Conservation (phyloP, 495 filamentous ascomycete species). For the Patellaria atrata region DNA sequence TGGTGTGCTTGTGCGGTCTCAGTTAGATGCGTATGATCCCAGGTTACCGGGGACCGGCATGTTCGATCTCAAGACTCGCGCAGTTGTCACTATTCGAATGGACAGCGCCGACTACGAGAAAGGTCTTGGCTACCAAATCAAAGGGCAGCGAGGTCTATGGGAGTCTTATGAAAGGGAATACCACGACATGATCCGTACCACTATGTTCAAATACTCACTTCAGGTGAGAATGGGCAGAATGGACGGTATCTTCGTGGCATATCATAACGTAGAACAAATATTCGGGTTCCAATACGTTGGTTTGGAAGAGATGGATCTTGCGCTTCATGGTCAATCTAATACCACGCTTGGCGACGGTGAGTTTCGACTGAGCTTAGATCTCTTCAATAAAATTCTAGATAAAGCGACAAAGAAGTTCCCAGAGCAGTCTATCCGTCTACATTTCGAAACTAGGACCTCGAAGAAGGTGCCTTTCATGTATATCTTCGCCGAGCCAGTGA, state of each 20-base stretch:
- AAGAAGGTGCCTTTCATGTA: slow-evolving; percentile 62
- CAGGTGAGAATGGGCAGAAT: slow-evolving; percentile 94
- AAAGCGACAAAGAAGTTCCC: slow-evolving; percentile 60
- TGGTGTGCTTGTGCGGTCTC: slow-evolving; percentile 92
- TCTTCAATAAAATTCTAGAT: slow-evolving; percentile 67
- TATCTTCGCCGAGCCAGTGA: slow-evolving; percentile 75
- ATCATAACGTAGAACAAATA: slow-evolving; percentile 85
- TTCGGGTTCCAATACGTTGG: slow-evolving; percentile 96
- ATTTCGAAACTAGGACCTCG: slow-evolving; percentile 64
- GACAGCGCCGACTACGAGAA: slow-evolving; percentile 53
- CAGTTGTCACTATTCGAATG: slow-evolving; percentile 83
- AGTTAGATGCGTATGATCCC: slow-evolving; percentile 82
- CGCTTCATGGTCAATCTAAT: slow-evolving; percentile 59
- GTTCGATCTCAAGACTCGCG: slow-evolving; percentile 94
- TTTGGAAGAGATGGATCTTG: slow-evolving; percentile 70
- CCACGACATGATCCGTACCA: slow-evolving; percentile 88
- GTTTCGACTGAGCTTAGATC: slow-evolving; percentile 60
- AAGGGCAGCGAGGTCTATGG: slow-evolving; percentile 52
- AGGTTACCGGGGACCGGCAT: slow-evolving; percentile 81
- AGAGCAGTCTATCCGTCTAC: slow-evolving; percentile 59
- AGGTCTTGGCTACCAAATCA: slow-evolving; percentile 82
- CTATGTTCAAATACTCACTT: slow-evolving; percentile 92
- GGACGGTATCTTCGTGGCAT: slow-evolving; percentile 98
- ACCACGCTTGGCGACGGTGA: slow-evolving; percentile 65
- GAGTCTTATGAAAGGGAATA: slow-evolving; percentile 93